phyloP scores from a whole-genome alignment of 2,329 filamentous ascomycete species.

The Zymoseptoria ardabiliae region DNA sequence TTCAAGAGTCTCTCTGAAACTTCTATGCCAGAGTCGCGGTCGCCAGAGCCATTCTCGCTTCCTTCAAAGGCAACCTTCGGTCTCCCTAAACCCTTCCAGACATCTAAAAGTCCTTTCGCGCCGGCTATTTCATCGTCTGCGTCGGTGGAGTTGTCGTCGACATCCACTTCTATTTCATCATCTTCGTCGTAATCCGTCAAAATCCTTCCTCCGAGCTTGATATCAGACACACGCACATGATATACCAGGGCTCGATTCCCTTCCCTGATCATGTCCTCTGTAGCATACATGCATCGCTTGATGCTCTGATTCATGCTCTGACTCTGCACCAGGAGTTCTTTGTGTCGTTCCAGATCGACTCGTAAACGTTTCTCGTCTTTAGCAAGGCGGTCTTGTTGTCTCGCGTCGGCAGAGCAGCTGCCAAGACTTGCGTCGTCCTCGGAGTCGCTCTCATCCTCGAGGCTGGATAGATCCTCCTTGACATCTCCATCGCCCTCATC shows the following conservation, averaged over 20 bases:
- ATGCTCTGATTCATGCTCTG: constrained; percentile 95
- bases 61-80: constrained; percentile 17
- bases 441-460: constrained; percentile 21
- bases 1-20: constrained; percentile 12
- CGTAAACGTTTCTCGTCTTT: constrained; percentile 77
- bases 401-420: constrained; percentile 29
- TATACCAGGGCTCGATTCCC: constrained; percentile 83
- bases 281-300: constrained; percentile 80
- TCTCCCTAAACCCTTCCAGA: constrained; percentile 18
- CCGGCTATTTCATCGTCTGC: constrained; percentile 11
- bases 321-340: constrained; percentile 78
- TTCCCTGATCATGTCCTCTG: constrained; percentile 82
- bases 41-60: constrained; percentile 12
- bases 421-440: constrained; percentile 29
- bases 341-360: constrained; percentile 79
- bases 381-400: constrained; percentile 50
- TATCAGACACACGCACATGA: constrained; percentile 67
- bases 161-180: constrained; percentile 21
- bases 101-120: constrained; percentile 24
- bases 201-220: constrained; percentile 74
- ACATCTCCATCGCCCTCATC: constrained; percentile 28
- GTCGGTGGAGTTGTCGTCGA: constrained; percentile 10
- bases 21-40: constrained; percentile 29
- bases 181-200: constrained; percentile 52
- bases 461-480: constrained; percentile 9